Evolutionary conservation across 1,284 basidiomycete genomes (phyloP), one percentile per base, ranked within the genome.

Genomic region (Rhodotorula mucilaginosa): DNA sequence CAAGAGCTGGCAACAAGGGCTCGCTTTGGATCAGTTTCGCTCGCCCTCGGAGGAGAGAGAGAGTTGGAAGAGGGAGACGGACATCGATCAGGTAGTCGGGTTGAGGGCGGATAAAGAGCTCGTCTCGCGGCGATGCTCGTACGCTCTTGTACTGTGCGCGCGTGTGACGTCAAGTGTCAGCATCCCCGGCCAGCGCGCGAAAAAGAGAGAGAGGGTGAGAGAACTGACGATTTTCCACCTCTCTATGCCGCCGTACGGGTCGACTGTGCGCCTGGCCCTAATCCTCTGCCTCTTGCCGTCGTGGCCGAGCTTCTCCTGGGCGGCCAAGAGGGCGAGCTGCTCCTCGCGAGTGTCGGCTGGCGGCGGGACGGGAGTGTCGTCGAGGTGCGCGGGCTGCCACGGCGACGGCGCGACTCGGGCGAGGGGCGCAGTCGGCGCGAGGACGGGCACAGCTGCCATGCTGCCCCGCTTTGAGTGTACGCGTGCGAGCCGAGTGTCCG

Each of bases 161-260:
- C 21, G 19, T 13, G 31, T 0, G 13, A 10, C n/a, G 10, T 34
- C 46, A 2, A 1, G 2, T 5, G 59, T 60, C 16, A 48, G 46
- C 18, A 4, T 29, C 13, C 7, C 19, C 46, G 16, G n/a, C 12
- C 34, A 8, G 34, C 26, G 26, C 26, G 34, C 34, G 6, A 34
- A 8, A 13, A 16, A 8, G 59, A 16, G 7, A 29, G 10, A 10
- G 16, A 21, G 34, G 34, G 34, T 34, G 34, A 26, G 21, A 13
- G n/a, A 5, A 84, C 90, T 74, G 79, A 94, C 92, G 83, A 93
- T 81, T 64, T 85, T 82, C 90, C 90, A 96, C 73, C 91, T 86
- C 23, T 90, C 90, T 80, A 96, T 85, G 3, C 89, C 88, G 39
- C 93, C 93, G 78, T 91, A 91, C 80, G 94, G 97, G 82, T 98